These are phyloP conservation scores for Phaeophleospora eucalypticola DNA, from an alignment of 2,329 filamentous ascomycete genomes.

Conservation along the genomic window DNA sequence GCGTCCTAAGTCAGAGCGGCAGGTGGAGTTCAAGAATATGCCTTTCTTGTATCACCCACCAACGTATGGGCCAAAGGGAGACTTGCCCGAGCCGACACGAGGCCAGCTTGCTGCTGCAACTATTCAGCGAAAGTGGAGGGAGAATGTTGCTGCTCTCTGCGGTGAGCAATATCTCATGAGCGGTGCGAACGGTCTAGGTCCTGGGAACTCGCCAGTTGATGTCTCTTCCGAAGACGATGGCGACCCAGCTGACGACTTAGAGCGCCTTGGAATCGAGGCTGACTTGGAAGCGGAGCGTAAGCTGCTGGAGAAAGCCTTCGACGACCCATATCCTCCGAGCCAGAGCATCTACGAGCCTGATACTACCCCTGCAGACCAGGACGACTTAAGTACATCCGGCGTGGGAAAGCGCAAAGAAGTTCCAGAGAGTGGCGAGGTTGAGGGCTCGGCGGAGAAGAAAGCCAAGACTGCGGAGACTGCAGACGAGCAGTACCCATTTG, in stretches of 20 bases:
- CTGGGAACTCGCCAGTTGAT: background rate
- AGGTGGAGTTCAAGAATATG: constrained; percentile 8
- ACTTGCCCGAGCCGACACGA: constrained; percentile 6
- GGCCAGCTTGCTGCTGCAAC: background rate
- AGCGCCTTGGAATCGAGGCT: background rate
- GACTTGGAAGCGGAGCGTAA: background rate
- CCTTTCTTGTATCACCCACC: constrained; percentile 23
- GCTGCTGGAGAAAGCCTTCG: background rate
- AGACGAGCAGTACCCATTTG: background rate
- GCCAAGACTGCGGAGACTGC: background rate
- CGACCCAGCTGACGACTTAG: background rate
- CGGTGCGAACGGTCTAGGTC: background rate
- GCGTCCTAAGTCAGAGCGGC: background rate
- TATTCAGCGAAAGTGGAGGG: background rate
- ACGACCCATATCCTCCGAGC: background rate
- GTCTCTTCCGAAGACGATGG: background rate
- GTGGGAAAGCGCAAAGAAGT: constrained; percentile 22
- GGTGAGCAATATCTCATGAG: background rate
- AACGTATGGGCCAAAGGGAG: constrained; percentile 16
- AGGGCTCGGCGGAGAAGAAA: background rate
- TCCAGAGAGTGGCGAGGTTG: background rate
- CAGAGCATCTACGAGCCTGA: too few species aligned
- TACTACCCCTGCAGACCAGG: too few species aligned
- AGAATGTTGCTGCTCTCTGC: background rate
- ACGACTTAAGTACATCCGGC: too few species aligned